Base-by-base conservation (phyloP, 108 stramenopile species). In the Pinguiococcus pyrenoidosus region DNA sequence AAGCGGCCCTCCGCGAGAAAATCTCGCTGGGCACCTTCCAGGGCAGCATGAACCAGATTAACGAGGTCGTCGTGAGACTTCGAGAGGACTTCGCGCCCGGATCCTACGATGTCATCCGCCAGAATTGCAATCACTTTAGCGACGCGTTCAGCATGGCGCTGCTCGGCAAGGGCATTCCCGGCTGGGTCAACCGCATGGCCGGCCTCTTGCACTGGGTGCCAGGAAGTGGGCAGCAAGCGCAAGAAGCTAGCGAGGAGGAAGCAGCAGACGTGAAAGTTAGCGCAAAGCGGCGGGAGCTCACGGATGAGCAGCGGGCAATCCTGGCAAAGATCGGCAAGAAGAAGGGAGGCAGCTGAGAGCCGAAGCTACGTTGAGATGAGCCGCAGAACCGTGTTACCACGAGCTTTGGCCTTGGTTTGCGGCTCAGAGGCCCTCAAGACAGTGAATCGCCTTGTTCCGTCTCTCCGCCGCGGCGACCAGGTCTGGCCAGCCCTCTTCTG, bases 281-380 rank as follows among this genome's bases (percentile, higher is more conserved):
- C 29, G 43, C n/a, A n/a, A 54, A 62, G 16, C 55, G 39, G 49
- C 62, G 56, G 38, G 53, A 65, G 54, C 30, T 65, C 24, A 65
- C 64, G 16, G 43, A 62, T 20, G 46, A 65, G 28, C 64, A 65
- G 32, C 40, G 21, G 39, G 20, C 16, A 0, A 3, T n/a, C 10
- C 39, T 52, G 14, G 37, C 18, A 4, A 13, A 10, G 29, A 14
- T 52, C 4, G 4, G 23, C 4, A 4, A 41, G 8, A 32, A 32
- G 30, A 32, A 4, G 4, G 4, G 30, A 32, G 6, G 30, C 30
- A 30, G n/a, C n/a, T n/a, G n/a, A n/a, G n/a, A n/a, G n/a, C n/a
- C n/a, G n/a, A n/a, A n/a, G n/a, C n/a, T n/a, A n/a, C n/a, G n/a
- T n/a, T n/a, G n/a, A n/a, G n/a, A n/a, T n/a, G n/a, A n/a, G n/a